Evolutionary conservation across 2,329 filamentous ascomycete species (phyloP), one percentile per base, ranked within the genome.

Genomic region (Beauveria sp.): DNA sequence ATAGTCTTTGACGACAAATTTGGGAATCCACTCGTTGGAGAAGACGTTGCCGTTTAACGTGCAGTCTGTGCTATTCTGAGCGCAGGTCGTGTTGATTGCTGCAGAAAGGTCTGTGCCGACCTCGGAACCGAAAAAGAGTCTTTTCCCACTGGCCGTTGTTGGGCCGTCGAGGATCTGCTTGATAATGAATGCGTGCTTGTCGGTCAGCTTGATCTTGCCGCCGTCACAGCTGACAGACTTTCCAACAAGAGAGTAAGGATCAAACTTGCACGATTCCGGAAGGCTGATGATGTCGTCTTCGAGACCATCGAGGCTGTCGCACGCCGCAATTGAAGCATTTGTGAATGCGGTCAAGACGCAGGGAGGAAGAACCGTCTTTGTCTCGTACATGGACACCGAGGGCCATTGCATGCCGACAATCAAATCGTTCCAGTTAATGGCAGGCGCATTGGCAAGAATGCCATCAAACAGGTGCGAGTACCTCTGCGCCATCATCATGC

Each of bases 391-490:
- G 6, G 70, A 71, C 7, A 65, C 20, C 1, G 64, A 63, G 0
- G 67, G 67, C 67, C 67, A 70, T 4, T 61, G 58, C n/a, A 62
- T 62, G 0, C 62, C 61, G 3, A 61, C 47, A 16, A 67, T 14
- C 8, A 67, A 59, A 6, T 62, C 57, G 72, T 51, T 71, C 74
- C 66, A 83, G 47, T 73, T 66, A 6, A 77, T 63, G 7, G 78
- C 81, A 1, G 78, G 76, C 1, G 71, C 71, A 0, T 74, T 76
- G 1, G 80, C 81, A 0, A 82, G 67, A 16, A 84, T 77, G 3
- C 82, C 82, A 51, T 84, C 79, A 50, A 82, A 84, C 40, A 80
- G 77, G 1, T 78, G 72, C 0, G 82, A 81, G 62, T 79, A 83
- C 9, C 74, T 68, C 64, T 84, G 79, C 0, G 80, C 77, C 12